A percentile compares a stretch with the other conserved stretches of the same genome.
These are phyloP conservation scores for Ascosphaera aggregata DNA, from an alignment of 2,329 filamentous ascomycete species.

Conservation along the genomic window DNA sequence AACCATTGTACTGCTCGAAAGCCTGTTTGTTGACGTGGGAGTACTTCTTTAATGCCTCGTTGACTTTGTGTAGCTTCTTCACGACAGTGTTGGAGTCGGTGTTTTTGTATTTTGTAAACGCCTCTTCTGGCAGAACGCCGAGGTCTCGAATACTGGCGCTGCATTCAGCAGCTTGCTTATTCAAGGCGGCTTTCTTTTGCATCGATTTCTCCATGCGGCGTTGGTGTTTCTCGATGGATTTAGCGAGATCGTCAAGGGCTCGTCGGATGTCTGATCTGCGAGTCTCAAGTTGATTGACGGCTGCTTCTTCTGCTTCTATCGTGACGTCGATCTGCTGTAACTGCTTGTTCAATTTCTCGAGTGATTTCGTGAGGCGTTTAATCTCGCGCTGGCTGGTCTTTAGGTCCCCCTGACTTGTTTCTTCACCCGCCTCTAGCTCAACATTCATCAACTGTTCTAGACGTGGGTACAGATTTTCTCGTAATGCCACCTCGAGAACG, in stretches of 20 bases:
- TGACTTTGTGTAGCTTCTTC: conserved; percentile 65
- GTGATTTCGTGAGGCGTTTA: conserved; percentile 46
- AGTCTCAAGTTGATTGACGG: conserved; percentile 36
- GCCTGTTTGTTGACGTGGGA: conserved; percentile 98
- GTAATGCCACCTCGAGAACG: conserved; percentile 62
- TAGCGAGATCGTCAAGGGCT: conserved; percentile 50
- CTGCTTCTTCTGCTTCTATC: conserved; percentile 35
- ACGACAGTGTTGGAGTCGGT: conserved; percentile 54
- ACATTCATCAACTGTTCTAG: conserved; percentile 66
- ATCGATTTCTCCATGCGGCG: conserved; percentile 82
- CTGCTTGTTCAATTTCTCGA: conserved; percentile 43
- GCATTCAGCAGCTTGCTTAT: conserved; percentile 54
- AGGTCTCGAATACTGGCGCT: conserved; percentile 78
- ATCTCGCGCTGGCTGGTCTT: conserved; percentile 63
- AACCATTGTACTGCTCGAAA: conserved; percentile 96
- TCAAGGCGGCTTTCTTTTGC: conserved; percentile 62
- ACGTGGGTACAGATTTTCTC: conserved; percentile 69
- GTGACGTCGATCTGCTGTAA: conserved; percentile 52
- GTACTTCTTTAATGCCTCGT: conserved; percentile 85
- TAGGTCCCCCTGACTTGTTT: conserved; percentile 36
- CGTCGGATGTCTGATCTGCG: conserved; percentile 40
- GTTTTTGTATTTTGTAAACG: conserved; percentile 73
- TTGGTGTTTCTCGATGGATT: conserved; percentile 62
- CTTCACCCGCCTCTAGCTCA: conserved; percentile 42
- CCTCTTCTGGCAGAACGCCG: conserved; percentile 80